phyloP scores from a whole-genome alignment of 768 basidiomycete species.

The Amanita thiersii region DNA sequence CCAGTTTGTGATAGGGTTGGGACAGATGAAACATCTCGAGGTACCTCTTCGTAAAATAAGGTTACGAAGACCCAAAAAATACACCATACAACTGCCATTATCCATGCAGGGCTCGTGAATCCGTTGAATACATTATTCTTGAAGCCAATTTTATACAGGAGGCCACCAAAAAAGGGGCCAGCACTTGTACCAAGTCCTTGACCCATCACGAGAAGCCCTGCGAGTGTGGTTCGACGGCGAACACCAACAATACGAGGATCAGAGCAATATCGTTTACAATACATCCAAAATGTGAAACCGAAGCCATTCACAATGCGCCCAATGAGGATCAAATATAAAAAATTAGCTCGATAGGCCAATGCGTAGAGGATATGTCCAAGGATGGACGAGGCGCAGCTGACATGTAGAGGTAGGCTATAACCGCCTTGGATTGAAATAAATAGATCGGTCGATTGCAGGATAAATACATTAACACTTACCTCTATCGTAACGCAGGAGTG shows the following conservation, averaged over 20 bases:
- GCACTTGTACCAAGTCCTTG: slow-evolving; percentile 55
- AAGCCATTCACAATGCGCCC: slow-evolving; percentile 60
- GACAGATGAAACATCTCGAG: slow-evolving; percentile 6
- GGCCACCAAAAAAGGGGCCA: slow-evolving; percentile 57
- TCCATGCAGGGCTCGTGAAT: slow-evolving; percentile 59
- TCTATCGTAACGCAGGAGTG: slow-evolving; percentile 46
- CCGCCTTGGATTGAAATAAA: slow-evolving; percentile 28
- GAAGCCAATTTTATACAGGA: slow-evolving; percentile 56
- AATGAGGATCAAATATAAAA: slow-evolving; percentile 62
- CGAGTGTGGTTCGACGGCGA: slow-evolving; percentile 52
- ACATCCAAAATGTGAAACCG: slow-evolving; percentile 59
- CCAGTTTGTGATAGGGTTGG: slow-evolving; percentile 19
- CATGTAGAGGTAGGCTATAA: slow-evolving; percentile 45
- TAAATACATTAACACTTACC: slow-evolving; percentile 24
- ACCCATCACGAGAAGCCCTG: slow-evolving; percentile 54
- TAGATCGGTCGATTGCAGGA: not conserved
- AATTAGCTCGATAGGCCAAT: slow-evolving; percentile 48
- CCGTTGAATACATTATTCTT: slow-evolving; percentile 53
- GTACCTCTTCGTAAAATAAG: slow-evolving; percentile 33
- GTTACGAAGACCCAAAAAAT: slow-evolving; percentile 36
- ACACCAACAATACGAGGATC: slow-evolving; percentile 64
- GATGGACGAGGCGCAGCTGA: slow-evolving; percentile 44
- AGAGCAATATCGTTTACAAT: slow-evolving; percentile 60
- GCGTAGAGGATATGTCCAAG: slow-evolving; percentile 55
- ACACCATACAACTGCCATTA: slow-evolving; percentile 49